These are phyloP conservation scores for Anthracocystis walkeri DNA, from an alignment of 1,284 basidiomycete species.

Conservation along the genomic window DNA sequence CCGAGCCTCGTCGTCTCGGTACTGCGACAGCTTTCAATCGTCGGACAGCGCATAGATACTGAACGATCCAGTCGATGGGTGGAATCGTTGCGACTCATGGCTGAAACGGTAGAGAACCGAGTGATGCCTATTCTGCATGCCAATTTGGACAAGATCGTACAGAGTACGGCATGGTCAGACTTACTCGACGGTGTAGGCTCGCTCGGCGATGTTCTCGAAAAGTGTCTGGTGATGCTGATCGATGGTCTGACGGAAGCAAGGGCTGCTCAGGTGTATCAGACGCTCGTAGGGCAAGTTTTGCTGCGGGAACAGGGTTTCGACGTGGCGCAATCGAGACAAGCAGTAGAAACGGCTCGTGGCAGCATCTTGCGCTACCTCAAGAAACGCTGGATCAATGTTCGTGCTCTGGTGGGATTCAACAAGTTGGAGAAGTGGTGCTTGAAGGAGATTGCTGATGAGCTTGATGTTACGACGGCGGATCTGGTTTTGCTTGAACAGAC, in stretches of 20 bases:
- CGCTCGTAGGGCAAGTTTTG: constrained; percentile 60
- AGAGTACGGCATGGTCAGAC: constrained; percentile 44
- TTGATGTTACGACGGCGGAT: constrained; percentile 53
- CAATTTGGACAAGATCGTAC: constrained; percentile 53
- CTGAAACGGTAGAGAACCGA: constrained; percentile 54
- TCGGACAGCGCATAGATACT: constrained; percentile 53
- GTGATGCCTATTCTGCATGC: constrained; percentile 43
- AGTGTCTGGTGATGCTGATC: constrained; percentile 56
- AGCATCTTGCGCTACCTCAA: constrained; percentile 57
- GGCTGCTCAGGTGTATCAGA: constrained; percentile 54
- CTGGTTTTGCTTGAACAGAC: constrained; percentile 44
- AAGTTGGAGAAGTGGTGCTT: constrained; percentile 84
- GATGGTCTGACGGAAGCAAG: constrained; percentile 58
- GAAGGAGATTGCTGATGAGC: constrained; percentile 78
- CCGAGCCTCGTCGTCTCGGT: constrained; percentile 37
- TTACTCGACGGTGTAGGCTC: constrained; percentile 59
- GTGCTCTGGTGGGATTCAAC: constrained; percentile 83
- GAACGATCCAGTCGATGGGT: constrained; percentile 59
- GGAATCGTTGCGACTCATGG: constrained; percentile 59
- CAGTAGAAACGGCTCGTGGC: constrained; percentile 54
- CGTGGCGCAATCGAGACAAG: constrained; percentile 20
- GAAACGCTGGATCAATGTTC: constrained; percentile 78
- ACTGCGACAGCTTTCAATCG: constrained; percentile 53
- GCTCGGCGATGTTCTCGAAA: constrained; percentile 58
- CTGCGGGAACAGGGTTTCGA: constrained; percentile 56